A percentile compares a stretch with the other conserved stretches of the same genome.
These are phyloP conservation scores for Thelephora aurantiotincta DNA, from an alignment of 768 basidiomycete genomes.

Conservation along the genomic window DNA sequence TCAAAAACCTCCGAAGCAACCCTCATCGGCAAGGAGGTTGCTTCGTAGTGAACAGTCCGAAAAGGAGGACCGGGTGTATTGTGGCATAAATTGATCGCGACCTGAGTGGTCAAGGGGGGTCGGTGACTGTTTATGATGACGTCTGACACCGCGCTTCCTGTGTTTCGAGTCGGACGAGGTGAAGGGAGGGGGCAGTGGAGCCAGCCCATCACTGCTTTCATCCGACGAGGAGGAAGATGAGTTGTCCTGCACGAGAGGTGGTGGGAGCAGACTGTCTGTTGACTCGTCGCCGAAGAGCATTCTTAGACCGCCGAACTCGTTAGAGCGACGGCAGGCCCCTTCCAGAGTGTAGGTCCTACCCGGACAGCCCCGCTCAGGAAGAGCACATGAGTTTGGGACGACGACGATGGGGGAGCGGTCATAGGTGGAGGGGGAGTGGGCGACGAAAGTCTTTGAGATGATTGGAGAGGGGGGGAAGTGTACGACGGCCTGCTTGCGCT, in stretches of 20 bases:
- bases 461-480: slow-evolving; percentile 29
- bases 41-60: neutral
- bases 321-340: slow-evolving; percentile 13
- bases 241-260: slow-evolving; percentile 45
- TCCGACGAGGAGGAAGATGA: slow-evolving; percentile 26
- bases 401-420: slow-evolving; percentile 74
- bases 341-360: slow-evolving; percentile 51
- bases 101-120: neutral
- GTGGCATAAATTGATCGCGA: neutral
- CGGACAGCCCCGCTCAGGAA: slow-evolving; percentile 69
- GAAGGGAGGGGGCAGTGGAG: no score
- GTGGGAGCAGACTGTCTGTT: slow-evolving; percentile 26
- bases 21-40: slow-evolving; percentile 7
- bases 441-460: slow-evolving; percentile 24
- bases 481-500: slow-evolving; percentile 27
- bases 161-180: no score
- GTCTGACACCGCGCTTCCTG: neutral
- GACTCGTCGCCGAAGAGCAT: slow-evolving; percentile 12
- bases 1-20: slow-evolving; percentile 13
- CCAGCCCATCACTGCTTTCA: neutral
- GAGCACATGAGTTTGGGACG: slow-evolving; percentile 53
- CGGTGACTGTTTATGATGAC: neutral
- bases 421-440: slow-evolving; percentile 36
- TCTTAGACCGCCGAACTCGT: neutral
- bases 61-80: neutral